Conservation (phyloP, 306 rosid genomes). For the Abrus pulchellus region DNA sequence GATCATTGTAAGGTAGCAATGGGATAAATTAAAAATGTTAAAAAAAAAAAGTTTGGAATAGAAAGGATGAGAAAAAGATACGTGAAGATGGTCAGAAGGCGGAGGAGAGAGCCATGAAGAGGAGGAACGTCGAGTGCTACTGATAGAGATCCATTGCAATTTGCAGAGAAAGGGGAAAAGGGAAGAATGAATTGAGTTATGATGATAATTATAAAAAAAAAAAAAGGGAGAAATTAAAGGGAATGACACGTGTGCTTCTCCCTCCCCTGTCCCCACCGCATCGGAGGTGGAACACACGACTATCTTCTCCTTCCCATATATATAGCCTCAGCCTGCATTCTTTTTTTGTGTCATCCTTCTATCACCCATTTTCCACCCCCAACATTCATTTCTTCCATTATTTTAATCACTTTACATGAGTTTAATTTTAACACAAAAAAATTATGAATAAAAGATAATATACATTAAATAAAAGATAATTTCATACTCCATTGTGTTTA, state of each 20-base stretch:
- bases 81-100: slow-evolving; percentile 48
- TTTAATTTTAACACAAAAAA: too few relatives aligned
- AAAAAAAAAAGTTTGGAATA: slow-evolving; percentile 2
- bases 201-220: slow-evolving; percentile 27
- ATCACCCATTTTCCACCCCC: too few relatives aligned
- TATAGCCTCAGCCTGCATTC: too few relatives aligned
- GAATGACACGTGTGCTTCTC: slow-evolving; percentile 34
- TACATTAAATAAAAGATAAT: too few relatives aligned
- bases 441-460: too few relatives aligned
- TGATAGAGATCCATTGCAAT: slow-evolving; percentile 56
- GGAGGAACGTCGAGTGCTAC: slow-evolving; percentile 47
- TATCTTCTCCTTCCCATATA: too few relatives aligned
- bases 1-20: slow-evolving; percentile 5
- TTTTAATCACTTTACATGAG: too few relatives aligned
- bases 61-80: not conserved
- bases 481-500: too few relatives aligned
- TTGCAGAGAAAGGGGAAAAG: not conserved
- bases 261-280: slow-evolving; percentile 41
- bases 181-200: slow-evolving; percentile 44
- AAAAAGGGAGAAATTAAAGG: not conserved
- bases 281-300: not conserved
- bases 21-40: not conserved
- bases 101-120: slow-evolving; percentile 52
- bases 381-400: too few relatives aligned
- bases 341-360: not conserved